Base-by-base conservation (phyloP, 805 yeast species). In the Cyberlindnera lachancei region DNA sequence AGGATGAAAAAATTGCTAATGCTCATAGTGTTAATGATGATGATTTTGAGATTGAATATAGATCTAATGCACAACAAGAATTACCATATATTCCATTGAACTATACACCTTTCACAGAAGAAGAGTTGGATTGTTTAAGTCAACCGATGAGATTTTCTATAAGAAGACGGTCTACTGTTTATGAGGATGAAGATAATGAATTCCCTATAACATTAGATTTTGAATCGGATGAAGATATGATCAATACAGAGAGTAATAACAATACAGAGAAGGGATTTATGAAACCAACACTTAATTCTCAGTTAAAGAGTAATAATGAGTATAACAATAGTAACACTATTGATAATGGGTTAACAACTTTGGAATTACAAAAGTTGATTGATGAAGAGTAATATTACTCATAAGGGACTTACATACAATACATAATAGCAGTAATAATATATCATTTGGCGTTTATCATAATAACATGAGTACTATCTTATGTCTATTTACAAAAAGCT, bases 1-100 rank as follows among this genome's bases (percentile, higher is more conserved):
- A 21, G 3, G 15, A 22, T 22, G 19, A n/a, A 7, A 16, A 2
- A 15, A 8, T 23, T 16, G 15, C 23, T n/a, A 18, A 20, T 13
- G 17, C 16, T 10, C 10, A 13, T 6, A 20, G 11, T 6, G 23
- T 10, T 14, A 42, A 35, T 12, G 42, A 34, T 19, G 53, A 56
- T 22, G 66, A 60, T 17, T 56, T 56, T 25, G 71, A 66, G 31
- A 57, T 75, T n/a, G 83, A 76, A 39, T 48, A 52, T 25, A 65
- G 64, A 15, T 70, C 80, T 6, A 49, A 52, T 15, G 50, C 46
- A 22, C 54, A 52, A 18, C 55, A 54, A 3, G 67, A 61, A 15
- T 40, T 63, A 16, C 63, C 66, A 3, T 64, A 68, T 37, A 48
- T 58, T 6, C 79, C 80, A 17, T 43, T 56, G 39, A 66, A 64